phyloP scores from a whole-genome alignment of 257 asterid genomes.

The Salvia splendens region DNA sequence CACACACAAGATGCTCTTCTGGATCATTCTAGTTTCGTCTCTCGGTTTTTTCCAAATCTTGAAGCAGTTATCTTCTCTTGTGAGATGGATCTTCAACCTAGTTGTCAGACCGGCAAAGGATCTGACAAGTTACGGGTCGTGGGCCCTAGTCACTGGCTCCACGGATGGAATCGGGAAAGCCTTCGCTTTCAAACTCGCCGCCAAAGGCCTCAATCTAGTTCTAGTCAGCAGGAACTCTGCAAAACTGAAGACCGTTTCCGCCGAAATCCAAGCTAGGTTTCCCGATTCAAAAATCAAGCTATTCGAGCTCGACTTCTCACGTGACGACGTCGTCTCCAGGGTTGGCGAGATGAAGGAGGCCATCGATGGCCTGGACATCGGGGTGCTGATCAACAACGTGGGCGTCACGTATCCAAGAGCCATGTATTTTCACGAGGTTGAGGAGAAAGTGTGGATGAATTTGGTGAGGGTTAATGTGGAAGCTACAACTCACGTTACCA shows the following conservation, averaged over 20 bases:
- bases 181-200: slow-evolving; percentile 70
- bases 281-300: slow-evolving; percentile 35
- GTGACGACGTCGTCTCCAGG: slow-evolving; percentile 20
- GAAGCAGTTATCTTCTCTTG: slow-evolving; percentile 31
- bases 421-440: slow-evolving; percentile 73
- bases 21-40: slow-evolving; percentile 46
- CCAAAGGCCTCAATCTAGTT: slow-evolving; percentile 60
- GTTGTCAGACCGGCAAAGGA: slow-evolving; percentile 55
- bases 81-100: slow-evolving; percentile 46
- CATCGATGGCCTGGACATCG: slow-evolving; percentile 61
- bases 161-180: slow-evolving; percentile 87
- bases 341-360: slow-evolving; percentile 36
- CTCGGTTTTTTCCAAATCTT: slow-evolving; percentile 52
- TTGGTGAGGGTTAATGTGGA: slow-evolving; percentile 67
- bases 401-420: slow-evolving; percentile 77
- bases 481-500: slow-evolving; percentile 59
- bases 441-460: slow-evolving; percentile 56
- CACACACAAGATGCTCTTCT: slow-evolving; percentile 43
- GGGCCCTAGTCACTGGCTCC: slow-evolving; percentile 86
- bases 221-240: slow-evolving; percentile 51
- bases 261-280: slow-evolving; percentile 40
- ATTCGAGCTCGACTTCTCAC: slow-evolving; percentile 54
- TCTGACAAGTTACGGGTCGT: slow-evolving; percentile 64
- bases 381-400: slow-evolving; percentile 79
- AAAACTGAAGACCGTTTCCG: slow-evolving; percentile 47